Evolutionary conservation across 106 monocot species (phyloP).

Genomic region (Apostasia shenzhenica): DNA sequence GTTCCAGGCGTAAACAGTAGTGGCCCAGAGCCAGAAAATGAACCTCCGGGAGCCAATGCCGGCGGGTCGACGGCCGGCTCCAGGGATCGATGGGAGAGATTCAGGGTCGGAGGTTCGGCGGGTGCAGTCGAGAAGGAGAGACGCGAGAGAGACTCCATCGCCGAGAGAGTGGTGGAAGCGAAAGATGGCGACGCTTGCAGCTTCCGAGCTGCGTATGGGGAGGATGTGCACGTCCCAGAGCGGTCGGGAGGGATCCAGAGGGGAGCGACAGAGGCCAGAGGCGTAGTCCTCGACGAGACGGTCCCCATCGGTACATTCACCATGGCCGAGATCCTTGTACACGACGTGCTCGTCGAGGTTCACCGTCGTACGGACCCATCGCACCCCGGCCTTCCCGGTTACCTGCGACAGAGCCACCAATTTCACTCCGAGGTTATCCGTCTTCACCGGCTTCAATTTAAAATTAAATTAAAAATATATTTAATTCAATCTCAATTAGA

Average conservation of each 20-base stretch:
- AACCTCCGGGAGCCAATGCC: background rate
- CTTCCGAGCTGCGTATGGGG: conserved; percentile 37
- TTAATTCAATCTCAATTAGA: too few species aligned
- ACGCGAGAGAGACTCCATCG: conserved; percentile 49
- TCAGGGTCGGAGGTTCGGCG: conserved; percentile 34
- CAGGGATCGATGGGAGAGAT: conserved; percentile 32
- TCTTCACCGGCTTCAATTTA: too few species aligned
- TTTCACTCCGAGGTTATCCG: too few species aligned
- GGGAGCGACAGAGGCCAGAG: conserved; percentile 19
- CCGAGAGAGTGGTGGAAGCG: conserved; percentile 68
- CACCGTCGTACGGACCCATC: conserved; percentile 33
- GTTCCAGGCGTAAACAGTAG: conserved; percentile 25
- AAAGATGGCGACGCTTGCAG: conserved; percentile 28
- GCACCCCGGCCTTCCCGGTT: background rate
- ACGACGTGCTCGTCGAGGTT: conserved; percentile 26
- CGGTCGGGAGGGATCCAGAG: conserved; percentile 33
- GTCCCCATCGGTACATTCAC: conserved; percentile 7
- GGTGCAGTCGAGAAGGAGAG: conserved; percentile 52
- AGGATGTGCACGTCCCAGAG: conserved; percentile 65
- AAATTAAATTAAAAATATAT: too few species aligned
- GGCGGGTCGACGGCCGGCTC: background rate
- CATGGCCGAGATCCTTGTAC: background rate
- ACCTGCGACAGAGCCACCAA: conserved; percentile 4
- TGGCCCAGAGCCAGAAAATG: conserved; percentile 8
- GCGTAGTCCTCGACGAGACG: conserved; percentile 32